Evolutionary conservation across 208 protist genomes (phyloP).

Genomic region (Trypanosomatidae sp.): DNA sequence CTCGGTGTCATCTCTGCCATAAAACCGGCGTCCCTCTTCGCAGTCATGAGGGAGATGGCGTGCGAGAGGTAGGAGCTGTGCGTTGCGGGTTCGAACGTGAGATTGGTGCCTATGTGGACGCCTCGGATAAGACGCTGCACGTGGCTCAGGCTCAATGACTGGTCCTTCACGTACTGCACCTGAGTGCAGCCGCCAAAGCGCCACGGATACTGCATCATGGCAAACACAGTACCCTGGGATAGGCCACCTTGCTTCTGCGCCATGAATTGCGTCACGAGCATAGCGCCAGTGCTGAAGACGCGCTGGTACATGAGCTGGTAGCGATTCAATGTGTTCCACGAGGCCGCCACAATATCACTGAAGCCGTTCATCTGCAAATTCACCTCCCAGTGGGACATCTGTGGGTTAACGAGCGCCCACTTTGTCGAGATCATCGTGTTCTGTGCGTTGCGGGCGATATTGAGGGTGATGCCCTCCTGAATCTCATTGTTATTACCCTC

Average conservation of each 20-base stretch:
- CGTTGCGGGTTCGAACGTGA: slow-evolving; percentile 58
- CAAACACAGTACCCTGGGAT: slow-evolving; percentile 78
- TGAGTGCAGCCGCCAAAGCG: slow-evolving; percentile 76
- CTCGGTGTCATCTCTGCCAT: slow-evolving; percentile 64
- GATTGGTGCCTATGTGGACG: slow-evolving; percentile 75
- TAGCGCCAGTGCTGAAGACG: slow-evolving; percentile 67
- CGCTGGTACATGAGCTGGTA: slow-evolving; percentile 91
- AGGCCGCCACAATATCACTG: slow-evolving; percentile 74
- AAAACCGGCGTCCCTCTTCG: slow-evolving; percentile 59
- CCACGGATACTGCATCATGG: slow-evolving; percentile 90
- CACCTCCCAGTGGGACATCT: slow-evolving; percentile 88
- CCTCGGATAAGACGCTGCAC: slow-evolving; percentile 80
- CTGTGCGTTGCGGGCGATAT: slow-evolving; percentile 70
- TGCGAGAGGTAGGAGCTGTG: slow-evolving; percentile 68
- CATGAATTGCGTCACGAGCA: slow-evolving; percentile 87
- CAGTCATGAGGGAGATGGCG: slow-evolving; percentile 55
- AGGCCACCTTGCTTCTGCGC: slow-evolving; percentile 84
- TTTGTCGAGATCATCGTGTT: slow-evolving; percentile 88
- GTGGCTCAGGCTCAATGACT: slow-evolving; percentile 76
- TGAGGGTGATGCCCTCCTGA: slow-evolving; percentile 76
- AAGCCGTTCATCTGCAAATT: slow-evolving; percentile 91
- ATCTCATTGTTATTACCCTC: slow-evolving; percentile 65
- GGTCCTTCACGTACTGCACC: slow-evolving; percentile 87
- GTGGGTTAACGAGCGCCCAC: slow-evolving; percentile 70
- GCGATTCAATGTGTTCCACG: slow-evolving; percentile 85